A percentile compares a stretch with the other conserved stretches of the same genome.
Conservation (phyloP, 164 flowering plant species). For the Platanus orientalis region DNA sequence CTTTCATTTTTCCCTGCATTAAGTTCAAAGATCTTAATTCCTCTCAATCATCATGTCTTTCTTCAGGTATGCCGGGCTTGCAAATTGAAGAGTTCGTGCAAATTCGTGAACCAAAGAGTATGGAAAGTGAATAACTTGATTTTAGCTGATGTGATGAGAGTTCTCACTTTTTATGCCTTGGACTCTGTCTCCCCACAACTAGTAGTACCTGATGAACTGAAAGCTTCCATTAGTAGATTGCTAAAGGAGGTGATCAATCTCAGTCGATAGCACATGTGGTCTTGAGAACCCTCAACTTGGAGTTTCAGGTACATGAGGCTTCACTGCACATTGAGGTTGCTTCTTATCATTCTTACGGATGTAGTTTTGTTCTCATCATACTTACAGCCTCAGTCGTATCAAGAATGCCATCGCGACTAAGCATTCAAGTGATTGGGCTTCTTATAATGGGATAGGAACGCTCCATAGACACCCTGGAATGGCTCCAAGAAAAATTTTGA, state of each 20-base stretch:
- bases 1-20: not conserved
- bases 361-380: not conserved
- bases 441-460: not conserved
- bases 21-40: not conserved
- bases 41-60: conserved; percentile 5
- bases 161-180: conserved; percentile 47
- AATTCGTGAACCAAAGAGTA: conserved; percentile 41
- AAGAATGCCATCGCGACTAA: not conserved
- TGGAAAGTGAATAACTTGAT: conserved; percentile 31
- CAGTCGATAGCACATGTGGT: conserved; percentile 18
- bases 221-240: conserved; percentile 37
- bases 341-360: not conserved
- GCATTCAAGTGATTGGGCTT: not conserved
- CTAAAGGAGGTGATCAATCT: conserved; percentile 49
- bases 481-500: not conserved
- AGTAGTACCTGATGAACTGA: conserved; percentile 43
- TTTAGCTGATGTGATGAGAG: conserved; percentile 44
- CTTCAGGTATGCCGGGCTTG: conserved; percentile 70
- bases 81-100: conserved; percentile 53
- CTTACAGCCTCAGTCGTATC: not conserved
- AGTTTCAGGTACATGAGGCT: conserved; percentile 1
- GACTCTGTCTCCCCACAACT: conserved; percentile 36
- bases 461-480: not conserved
- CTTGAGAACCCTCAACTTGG: not conserved
- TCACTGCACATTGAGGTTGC: not conserved